Percentiles rank a stretch among this genome's conserved stretches.
Evolutionary conservation across 495 filamentous ascomycete species (phyloP).

Genomic region (Chaetomium fimeti): DNA sequence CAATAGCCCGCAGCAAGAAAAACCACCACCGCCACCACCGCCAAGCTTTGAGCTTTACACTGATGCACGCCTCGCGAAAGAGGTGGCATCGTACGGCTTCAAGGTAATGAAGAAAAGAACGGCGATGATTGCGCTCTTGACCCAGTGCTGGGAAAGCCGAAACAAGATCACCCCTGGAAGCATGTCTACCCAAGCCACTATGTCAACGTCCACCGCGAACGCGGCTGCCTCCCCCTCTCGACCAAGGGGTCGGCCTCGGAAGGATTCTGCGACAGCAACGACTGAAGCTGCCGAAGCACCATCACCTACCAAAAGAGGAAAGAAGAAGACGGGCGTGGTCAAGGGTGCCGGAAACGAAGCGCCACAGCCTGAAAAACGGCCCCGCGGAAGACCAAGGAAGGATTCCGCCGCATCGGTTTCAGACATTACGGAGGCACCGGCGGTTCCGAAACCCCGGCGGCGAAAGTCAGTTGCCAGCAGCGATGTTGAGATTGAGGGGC

Average conservation of each 20-base stretch:
- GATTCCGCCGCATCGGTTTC: constrained; percentile 15
- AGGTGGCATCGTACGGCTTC: constrained; percentile 66
- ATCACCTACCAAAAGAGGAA: background rate
- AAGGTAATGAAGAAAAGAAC: constrained; percentile 69
- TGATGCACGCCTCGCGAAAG: constrained; percentile 60
- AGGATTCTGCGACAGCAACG: constrained; percentile 27
- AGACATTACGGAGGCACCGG: background rate
- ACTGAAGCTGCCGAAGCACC: constrained; percentile 11
- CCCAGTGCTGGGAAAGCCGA: constrained; percentile 68
- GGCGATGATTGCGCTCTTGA: constrained; percentile 68
- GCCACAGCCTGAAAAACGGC: constrained; percentile 10
- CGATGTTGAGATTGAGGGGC: background rate
- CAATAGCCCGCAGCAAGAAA: constrained; percentile 10
- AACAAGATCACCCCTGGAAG: constrained; percentile 19
- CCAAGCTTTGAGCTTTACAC: constrained; percentile 66
- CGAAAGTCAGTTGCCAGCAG: background rate
- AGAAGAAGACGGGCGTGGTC: background rate
- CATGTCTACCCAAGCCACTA: constrained; percentile 6
- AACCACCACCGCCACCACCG: constrained; percentile 23
- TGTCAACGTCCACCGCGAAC: constrained; percentile 30
- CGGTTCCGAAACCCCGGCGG: background rate
- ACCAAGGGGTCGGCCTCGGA: constrained; percentile 49
- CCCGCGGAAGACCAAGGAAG: constrained; percentile 30
- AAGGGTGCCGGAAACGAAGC: background rate
- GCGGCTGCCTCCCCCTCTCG: constrained; percentile 32